phyloP scores from a whole-genome alignment of 2,329 filamentous ascomycete genomes.

The Hypoxylon sp. region DNA sequence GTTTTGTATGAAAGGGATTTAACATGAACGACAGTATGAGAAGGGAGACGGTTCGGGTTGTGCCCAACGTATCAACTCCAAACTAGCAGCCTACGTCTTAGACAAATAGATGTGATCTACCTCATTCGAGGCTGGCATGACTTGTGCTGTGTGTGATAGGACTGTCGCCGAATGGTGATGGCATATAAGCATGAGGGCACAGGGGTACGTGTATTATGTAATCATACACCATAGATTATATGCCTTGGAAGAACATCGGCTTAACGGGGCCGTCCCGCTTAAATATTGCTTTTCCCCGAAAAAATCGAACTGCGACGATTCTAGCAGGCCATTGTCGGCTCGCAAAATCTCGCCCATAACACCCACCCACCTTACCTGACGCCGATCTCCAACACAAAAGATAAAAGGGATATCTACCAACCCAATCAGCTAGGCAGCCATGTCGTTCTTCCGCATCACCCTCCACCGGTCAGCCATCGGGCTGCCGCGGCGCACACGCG shows the following conservation, averaged over 20 bases:
- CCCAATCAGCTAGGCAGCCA: conserved; percentile 45
- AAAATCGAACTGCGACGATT: not conserved
- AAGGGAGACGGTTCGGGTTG: conserved; percentile 32
- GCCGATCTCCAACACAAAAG: not conserved
- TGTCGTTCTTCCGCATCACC: conserved; percentile 90
- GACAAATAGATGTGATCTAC: conserved; percentile 6
- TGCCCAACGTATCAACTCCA: conserved; percentile 35
- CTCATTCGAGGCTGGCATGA: not conserved
- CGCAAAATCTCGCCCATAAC: not conserved
- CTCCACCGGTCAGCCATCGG: conserved; percentile 90
- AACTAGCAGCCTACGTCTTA: not conserved
- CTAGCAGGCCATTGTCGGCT: too few relatives aligned
- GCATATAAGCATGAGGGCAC: not conserved
- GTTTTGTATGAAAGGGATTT: conserved; percentile 41
- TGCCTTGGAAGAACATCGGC: not conserved
- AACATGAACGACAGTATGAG: conserved; percentile 32
- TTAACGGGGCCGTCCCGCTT: not conserved
- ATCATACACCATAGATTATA: not conserved
- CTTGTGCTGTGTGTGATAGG: not conserved
- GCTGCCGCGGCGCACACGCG: conserved; percentile 79
- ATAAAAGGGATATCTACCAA: not conserved
- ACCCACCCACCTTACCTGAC: not conserved
- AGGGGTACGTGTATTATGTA: not conserved
- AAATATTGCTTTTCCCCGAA: conserved; percentile 8
- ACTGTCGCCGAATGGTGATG: not conserved